These are phyloP conservation scores for Detonula confervacea DNA, from an alignment of 352 stramenopile species.

Conservation along the genomic window DNA sequence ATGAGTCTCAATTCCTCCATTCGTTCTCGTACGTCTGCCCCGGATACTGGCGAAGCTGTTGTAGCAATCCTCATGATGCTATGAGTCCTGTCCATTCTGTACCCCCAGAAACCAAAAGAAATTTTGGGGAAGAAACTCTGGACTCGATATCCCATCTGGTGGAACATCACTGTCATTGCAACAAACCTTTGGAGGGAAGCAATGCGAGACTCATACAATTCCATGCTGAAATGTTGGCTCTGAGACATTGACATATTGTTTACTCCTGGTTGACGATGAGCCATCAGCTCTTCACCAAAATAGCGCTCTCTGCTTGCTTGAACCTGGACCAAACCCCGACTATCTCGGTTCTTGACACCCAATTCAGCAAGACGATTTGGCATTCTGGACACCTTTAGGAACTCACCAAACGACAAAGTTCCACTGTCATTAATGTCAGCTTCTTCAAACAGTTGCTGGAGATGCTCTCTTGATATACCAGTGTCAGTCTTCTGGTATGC, in stretches of 20 bases:
- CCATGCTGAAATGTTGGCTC: constrained; percentile 48
- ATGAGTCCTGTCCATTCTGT: constrained; percentile 60
- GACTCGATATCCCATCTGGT: constrained; percentile 46
- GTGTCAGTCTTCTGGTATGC: constrained; percentile 28
- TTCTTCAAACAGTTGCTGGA: constrained; percentile 45
- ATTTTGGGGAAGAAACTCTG: constrained; percentile 51
- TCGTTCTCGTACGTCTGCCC: constrained; percentile 54
- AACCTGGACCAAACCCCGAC: constrained; percentile 35
- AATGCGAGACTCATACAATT: constrained; percentile 60
- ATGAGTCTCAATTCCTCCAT: constrained; percentile 50
- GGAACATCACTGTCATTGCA: constrained; percentile 58
- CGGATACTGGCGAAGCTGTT: constrained; percentile 54
- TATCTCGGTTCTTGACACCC: constrained; percentile 23
- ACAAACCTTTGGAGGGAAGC: constrained; percentile 57
- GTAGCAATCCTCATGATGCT: constrained; percentile 64
- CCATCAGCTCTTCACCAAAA: constrained; percentile 49
- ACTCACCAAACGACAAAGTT: constrained; percentile 27
- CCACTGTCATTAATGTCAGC: constrained; percentile 41
- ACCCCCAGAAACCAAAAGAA: constrained; percentile 50
- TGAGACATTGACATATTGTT: constrained; percentile 25
- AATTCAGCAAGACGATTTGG: constrained; percentile 11
- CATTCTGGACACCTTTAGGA: constrained; percentile 15
- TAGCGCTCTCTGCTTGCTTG: constrained; percentile 36
- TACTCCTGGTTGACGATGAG: constrained; percentile 7
- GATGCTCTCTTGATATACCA: constrained; percentile 8